Evolutionary conservation across 768 basidiomycete species (phyloP), one percentile per base, ranked within the genome.

Genomic region (Solioccasus polychromus): DNA sequence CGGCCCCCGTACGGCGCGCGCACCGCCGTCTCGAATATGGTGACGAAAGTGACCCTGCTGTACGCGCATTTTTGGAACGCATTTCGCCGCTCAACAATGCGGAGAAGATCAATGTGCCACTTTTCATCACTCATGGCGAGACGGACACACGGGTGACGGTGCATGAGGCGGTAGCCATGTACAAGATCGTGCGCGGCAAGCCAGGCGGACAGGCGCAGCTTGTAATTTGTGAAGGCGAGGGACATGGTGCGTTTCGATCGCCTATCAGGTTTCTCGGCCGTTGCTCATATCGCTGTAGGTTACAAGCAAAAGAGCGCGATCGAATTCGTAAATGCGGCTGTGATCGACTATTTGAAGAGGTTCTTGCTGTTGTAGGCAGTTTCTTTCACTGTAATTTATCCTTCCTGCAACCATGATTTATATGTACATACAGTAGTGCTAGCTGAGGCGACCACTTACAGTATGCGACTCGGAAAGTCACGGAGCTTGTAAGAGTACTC

Each of bases 231-330:
- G 71, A 68, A 44, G 63, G 66, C 40, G 71, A 74, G 43, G 71
- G 72, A 15, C 71, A 73, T 38, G 72, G 72, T 73, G 29, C 42
- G 71, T 12, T n/a, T n/a, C 30, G 18, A 14, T 5, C 22, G n/a
- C 36, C 23, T 19, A 8, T 24, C 28, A 14, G 22, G 4, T 29
- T 39, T 25, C 6, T 29, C 15, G 14, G 26, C 23, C 9, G 24
- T 25, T 38, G 30, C 51, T 58, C n/a, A 55, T 11, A 32, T 44
- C 5, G 39, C 7, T 48, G 9, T 42, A 69, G 71, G 71, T 7
- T 74, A 74, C 58, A 68, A 52, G 51, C 71, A 73, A 51, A 72
- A 69, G 62, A 70, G 65, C 26, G 68, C 71, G 19, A 69, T 74
- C 22, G 71, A 73, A 46, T 74, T 63, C 32, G 66, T 66, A 34